phyloP scores from a whole-genome alignment of 1,139 yeast genomes.

The Taphrina sp. region DNA sequence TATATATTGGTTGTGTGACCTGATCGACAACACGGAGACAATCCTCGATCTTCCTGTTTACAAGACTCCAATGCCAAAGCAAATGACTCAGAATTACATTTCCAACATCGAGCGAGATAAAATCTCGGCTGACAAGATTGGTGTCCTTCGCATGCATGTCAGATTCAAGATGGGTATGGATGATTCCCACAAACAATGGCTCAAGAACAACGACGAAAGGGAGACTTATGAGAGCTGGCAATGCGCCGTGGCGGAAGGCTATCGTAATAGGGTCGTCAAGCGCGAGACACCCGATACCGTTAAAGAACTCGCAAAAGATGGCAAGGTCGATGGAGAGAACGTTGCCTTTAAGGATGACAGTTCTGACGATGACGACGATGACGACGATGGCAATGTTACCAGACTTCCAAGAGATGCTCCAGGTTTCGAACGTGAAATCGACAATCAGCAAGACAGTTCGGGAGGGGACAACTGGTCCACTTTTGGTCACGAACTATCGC shows the following conservation, averaged over 20 bases:
- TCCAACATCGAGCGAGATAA: conserved; percentile 14
- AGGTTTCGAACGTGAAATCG: conserved; percentile 23
- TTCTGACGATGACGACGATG: conserved; percentile 11
- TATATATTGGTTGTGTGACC: conserved; percentile 30
- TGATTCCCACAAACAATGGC: conserved; percentile 21
- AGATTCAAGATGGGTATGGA: conserved; percentile 32
- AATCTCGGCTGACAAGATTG: conserved; percentile 8
- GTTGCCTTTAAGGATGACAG: conserved; percentile 4
- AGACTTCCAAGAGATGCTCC: conserved; percentile 27
- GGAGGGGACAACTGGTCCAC: conserved; percentile 17
- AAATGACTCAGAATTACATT: conserved; percentile 30
- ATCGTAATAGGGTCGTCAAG: conserved; percentile 27
- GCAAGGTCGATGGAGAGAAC: conserved; percentile 16
- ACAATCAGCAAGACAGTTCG: conserved; percentile 22
- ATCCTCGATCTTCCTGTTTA: conserved; percentile 24
- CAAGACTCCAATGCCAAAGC: conserved; percentile 28
- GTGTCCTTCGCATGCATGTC: conserved; percentile 11
- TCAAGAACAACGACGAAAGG: conserved; percentile 25
- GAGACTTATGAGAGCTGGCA: conserved; percentile 30
- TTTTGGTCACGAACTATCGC: conserved; percentile 22
- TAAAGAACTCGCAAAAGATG: conserved; percentile 12
- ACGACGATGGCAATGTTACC: conserved; percentile 16
- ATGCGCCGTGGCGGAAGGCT: conserved; percentile 27
- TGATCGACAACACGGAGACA: conserved; percentile 29
- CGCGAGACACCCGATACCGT: conserved; percentile 23